These are phyloP conservation scores for Cercospora berteroae DNA, from an alignment of 2,329 filamentous ascomycete species.

Conservation along the genomic window DNA sequence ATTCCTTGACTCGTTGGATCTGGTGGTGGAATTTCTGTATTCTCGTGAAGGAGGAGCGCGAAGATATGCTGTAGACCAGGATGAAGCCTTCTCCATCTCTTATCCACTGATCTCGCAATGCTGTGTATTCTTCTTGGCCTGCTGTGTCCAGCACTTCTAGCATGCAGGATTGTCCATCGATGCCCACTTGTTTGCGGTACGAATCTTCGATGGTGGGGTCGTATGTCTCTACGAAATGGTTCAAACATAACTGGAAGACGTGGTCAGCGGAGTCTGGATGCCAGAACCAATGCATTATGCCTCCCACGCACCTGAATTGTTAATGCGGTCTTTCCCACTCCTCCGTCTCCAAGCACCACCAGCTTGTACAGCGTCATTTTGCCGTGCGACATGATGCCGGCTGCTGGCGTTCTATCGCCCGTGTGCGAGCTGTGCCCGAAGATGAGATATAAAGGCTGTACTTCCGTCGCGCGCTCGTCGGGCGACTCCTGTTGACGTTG, in stretches of 20 bases:
- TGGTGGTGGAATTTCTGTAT: slow-evolving; percentile 96
- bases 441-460: background rate
- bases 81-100: slow-evolving; percentile 96
- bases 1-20: slow-evolving; percentile 96
- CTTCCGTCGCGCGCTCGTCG: slow-evolving; percentile 6
- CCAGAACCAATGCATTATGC: background rate
- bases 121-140: slow-evolving; percentile 97
- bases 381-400: slow-evolving; percentile 36
- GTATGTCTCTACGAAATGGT: slow-evolving; percentile 95
- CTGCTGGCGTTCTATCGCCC: background rate
- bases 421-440: slow-evolving; percentile 19
- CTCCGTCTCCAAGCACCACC: slow-evolving; percentile 95
- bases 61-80: slow-evolving; percentile 97
- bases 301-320: slow-evolving; percentile 68
- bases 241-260: slow-evolving; percentile 74
- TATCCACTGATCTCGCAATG: slow-evolving; percentile 96
- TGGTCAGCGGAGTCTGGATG: slow-evolving; percentile 13
- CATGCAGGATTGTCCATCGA: slow-evolving; percentile 94
- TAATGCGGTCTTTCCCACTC: slow-evolving; percentile 98
- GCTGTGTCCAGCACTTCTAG: slow-evolving; percentile 95
- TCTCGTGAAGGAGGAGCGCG: slow-evolving; percentile 87
- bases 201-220: slow-evolving; percentile 68
- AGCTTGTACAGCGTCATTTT: slow-evolving; percentile 67
- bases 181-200: slow-evolving; percentile 71
- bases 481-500: slow-evolving; percentile 18